phyloP scores from a whole-genome alignment of 1,284 basidiomycete genomes.

The Papiliotrema nemorosa region DNA sequence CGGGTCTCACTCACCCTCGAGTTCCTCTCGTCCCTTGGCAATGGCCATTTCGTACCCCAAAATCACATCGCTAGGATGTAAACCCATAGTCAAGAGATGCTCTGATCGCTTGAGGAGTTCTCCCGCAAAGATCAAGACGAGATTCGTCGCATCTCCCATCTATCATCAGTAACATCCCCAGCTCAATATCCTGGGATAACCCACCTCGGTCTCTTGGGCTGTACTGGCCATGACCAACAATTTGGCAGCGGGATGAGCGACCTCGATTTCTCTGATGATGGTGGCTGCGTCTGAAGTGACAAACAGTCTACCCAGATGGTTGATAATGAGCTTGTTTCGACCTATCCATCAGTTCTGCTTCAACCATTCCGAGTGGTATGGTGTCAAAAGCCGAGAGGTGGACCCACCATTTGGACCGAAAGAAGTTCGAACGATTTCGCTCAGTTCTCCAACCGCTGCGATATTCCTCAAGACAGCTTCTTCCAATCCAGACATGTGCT shows the following conservation, averaged over 20 bases:
- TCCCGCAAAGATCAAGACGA: conserved; percentile 91
- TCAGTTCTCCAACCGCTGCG: conserved; percentile 88
- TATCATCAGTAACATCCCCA: conserved; percentile 19
- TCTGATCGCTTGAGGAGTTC: conserved; percentile 95
- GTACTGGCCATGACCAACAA: conserved; percentile 96
- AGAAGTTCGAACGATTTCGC: conserved; percentile 91
- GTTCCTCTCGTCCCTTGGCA: conserved; percentile 76
- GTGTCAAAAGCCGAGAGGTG: background rate
- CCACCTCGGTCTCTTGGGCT: conserved; percentile 89
- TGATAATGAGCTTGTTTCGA: conserved; percentile 92
- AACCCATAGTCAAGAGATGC: conserved; percentile 86
- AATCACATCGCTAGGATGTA: conserved; percentile 92
- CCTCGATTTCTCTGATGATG: conserved; percentile 96
- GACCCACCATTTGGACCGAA: conserved; percentile 89
- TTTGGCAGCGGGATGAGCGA: conserved; percentile 97
- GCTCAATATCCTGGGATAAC: conserved; percentile 18
- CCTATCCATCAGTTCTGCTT: conserved; percentile 52
- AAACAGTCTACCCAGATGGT: conserved; percentile 91
- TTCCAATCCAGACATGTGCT: conserved; percentile 86
- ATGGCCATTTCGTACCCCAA: conserved; percentile 95
- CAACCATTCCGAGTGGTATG: background rate
- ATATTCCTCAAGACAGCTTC: conserved; percentile 94
- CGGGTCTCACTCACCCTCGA: conserved; percentile 90
- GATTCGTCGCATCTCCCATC: conserved; percentile 98
- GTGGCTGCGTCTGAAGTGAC: conserved; percentile 99